Evolutionary conservation across 73 alveolate species (phyloP).

Genomic region (Effrenium voratum): DNA sequence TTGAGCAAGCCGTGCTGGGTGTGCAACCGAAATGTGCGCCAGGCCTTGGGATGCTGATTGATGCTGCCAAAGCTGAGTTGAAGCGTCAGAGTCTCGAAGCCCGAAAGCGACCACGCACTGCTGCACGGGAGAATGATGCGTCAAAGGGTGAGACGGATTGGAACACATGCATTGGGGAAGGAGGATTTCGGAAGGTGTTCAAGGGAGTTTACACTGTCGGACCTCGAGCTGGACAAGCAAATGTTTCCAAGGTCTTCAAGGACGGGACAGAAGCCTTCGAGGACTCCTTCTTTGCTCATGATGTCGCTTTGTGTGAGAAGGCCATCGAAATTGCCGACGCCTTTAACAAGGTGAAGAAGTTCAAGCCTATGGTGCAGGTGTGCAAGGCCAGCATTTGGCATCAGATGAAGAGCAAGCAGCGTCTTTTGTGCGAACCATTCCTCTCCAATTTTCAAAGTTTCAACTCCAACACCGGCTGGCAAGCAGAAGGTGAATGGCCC

Average conservation of each 20-base stretch:
- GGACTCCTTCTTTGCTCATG: conserved; percentile 52
- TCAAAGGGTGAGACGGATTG: conserved; percentile 21
- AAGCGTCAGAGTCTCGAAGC: not conserved
- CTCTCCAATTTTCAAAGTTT: conserved; percentile 19
- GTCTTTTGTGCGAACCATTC: conserved; percentile 46
- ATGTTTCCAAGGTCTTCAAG: conserved; percentile 53
- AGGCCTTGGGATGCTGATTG: conserved; percentile 59
- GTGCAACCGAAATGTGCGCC: conserved; percentile 16
- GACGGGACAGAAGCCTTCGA: conserved; percentile 80
- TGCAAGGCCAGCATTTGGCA: conserved; percentile 44
- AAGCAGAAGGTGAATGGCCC: conserved; percentile 20
- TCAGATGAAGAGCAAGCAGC: conserved; percentile 25
- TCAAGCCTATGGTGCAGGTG: conserved; percentile 3
- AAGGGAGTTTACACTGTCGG: conserved; percentile 67
- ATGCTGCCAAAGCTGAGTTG: conserved; percentile 64
- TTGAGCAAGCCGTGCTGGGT: conserved; percentile 58
- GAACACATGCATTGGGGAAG: conserved; percentile 18
- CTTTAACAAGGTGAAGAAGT: conserved; percentile 84
- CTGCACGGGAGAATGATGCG: conserved; percentile 73
- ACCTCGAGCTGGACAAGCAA: conserved; percentile 8
- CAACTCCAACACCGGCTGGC: conserved; percentile 91
- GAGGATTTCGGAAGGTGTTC: conserved; percentile 66
- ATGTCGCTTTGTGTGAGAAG: conserved; percentile 30
- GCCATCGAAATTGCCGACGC: conserved; percentile 34
- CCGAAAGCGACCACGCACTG: conserved; percentile 24